Evolutionary conservation across 192 early-diverging fungal genomes (phyloP).

Genomic region (Mortierella claussenii): DNA sequence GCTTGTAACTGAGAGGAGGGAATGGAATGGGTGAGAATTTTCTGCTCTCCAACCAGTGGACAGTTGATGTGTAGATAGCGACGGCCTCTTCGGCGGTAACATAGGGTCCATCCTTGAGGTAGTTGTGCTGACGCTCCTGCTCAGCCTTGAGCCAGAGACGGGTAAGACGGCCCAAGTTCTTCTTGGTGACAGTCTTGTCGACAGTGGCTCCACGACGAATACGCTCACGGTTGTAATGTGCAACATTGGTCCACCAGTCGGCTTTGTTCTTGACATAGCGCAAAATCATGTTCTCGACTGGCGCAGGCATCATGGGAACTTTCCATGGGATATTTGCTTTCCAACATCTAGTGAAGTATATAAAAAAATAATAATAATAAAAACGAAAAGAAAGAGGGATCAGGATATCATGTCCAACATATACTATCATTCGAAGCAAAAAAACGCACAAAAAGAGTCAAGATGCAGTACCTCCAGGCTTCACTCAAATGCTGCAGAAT

Average conservation of each 20-base stretch:
- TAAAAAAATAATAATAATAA: neutral
- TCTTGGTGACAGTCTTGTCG: constrained; percentile 98
- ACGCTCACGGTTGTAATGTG: constrained; percentile 99
- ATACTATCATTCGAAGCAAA: constrained; percentile 15
- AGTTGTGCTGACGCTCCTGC: constrained; percentile 99
- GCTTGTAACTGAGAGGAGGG: constrained; percentile 99
- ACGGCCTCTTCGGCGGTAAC: constrained; percentile 98
- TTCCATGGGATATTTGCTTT: constrained; percentile 99
- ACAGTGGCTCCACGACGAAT: constrained; percentile 98
- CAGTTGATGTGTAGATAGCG: constrained; percentile 96
- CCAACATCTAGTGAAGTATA: constrained; percentile 69
- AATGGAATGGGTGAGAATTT: constrained; percentile 99
- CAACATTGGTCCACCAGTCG: constrained; percentile 99
- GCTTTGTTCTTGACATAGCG: constrained; percentile 99
- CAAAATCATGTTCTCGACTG: constrained; percentile 99
- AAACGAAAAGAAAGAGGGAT: neutral
- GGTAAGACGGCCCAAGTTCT: constrained; percentile 97
- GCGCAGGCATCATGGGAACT: constrained; percentile 96
- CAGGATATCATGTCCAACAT: neutral
- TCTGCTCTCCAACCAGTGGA: constrained; percentile 98
- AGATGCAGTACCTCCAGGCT: constrained; percentile 76
- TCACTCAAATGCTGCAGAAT: constrained; percentile 97
- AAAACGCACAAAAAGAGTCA: constrained; percentile 49
- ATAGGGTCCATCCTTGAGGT: constrained; percentile 99
- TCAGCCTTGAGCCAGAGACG: constrained; percentile 99